phyloP scores from a whole-genome alignment of 2,329 filamentous ascomycete species.

The Nothophoma quercina region DNA sequence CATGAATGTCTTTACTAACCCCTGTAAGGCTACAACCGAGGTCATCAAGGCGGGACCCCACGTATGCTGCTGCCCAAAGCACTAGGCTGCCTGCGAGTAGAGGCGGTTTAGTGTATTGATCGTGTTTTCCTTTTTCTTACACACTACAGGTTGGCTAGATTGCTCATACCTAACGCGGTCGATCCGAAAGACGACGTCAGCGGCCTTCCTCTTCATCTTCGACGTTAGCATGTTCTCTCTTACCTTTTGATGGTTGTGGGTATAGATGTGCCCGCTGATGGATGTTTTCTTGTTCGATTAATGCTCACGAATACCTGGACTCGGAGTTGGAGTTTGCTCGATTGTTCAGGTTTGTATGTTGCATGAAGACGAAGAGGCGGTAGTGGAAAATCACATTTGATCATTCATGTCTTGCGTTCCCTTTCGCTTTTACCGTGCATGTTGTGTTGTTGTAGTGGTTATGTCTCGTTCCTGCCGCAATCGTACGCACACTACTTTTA shows the following conservation, averaged over 20 bases:
- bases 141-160: slow-evolving; percentile 7
- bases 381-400: background rate
- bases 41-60: slow-evolving; percentile 55
- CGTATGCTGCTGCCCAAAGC: slow-evolving; percentile 50
- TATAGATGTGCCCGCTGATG: slow-evolving; percentile 18
- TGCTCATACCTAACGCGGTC: slow-evolving; percentile 13
- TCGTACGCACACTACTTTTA: no score
- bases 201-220: slow-evolving; percentile 2
- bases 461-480: background rate
- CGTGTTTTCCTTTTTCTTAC: slow-evolving; percentile 5
- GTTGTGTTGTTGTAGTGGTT: background rate
- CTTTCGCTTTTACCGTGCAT: background rate
- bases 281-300: slow-evolving; percentile 8
- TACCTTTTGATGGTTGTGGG: slow-evolving; percentile 22
- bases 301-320: slow-evolving; percentile 17
- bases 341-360: slow-evolving; percentile 1
- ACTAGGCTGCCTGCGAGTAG: slow-evolving; percentile 23
- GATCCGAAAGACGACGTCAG: slow-evolving; percentile 21
- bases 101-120: background rate
- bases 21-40: background rate
- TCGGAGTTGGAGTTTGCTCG: slow-evolving; percentile 6
- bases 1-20: no score
- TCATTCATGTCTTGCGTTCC: background rate
- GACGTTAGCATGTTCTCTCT: slow-evolving; percentile 4
- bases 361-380: background rate